Evolutionary conservation across 768 basidiomycete genomes (phyloP).

Genomic region (Podaxis mareebaensis): DNA sequence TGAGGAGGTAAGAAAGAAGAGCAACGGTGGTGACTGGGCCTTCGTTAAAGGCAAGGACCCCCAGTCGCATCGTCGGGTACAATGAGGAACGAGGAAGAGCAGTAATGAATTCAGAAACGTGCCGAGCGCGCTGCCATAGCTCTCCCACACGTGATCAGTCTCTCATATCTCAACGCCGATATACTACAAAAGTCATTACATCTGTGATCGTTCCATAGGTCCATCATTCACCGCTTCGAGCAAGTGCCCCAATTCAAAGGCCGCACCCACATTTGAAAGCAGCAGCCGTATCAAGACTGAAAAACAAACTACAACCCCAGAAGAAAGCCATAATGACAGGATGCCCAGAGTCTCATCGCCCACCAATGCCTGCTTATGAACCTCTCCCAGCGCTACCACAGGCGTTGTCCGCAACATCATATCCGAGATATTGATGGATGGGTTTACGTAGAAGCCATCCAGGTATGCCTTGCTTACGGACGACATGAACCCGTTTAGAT

Average conservation of each 20-base stretch:
- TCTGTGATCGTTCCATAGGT: no score
- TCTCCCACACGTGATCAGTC: not conserved
- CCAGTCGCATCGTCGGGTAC: slow-evolving; percentile 6
- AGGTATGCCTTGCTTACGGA: not conserved
- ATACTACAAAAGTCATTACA: no score
- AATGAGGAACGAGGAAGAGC: not conserved
- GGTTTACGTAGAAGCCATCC: not conserved
- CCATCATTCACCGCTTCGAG: no score
- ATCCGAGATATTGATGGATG: not conserved
- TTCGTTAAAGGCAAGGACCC: slow-evolving; percentile 9
- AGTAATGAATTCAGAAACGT: slow-evolving; percentile 1
- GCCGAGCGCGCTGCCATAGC: not conserved
- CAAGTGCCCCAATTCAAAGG: not conserved
- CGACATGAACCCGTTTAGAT: not conserved
- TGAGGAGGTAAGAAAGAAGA: slow-evolving; percentile 11
- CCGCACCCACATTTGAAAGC: not conserved
- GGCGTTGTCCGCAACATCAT: not conserved
- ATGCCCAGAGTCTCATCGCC: not conserved
- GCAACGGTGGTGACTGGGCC: slow-evolving; percentile 12
- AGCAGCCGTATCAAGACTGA: not conserved
- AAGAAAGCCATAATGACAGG: not conserved
- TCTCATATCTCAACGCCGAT: not conserved
- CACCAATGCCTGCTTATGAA: not conserved
- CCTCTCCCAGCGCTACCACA: not conserved
- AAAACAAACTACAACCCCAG: not conserved